phyloP scores from a whole-genome alignment of 2,329 filamentous ascomycete genomes.

The Fonsecaea erecta region DNA sequence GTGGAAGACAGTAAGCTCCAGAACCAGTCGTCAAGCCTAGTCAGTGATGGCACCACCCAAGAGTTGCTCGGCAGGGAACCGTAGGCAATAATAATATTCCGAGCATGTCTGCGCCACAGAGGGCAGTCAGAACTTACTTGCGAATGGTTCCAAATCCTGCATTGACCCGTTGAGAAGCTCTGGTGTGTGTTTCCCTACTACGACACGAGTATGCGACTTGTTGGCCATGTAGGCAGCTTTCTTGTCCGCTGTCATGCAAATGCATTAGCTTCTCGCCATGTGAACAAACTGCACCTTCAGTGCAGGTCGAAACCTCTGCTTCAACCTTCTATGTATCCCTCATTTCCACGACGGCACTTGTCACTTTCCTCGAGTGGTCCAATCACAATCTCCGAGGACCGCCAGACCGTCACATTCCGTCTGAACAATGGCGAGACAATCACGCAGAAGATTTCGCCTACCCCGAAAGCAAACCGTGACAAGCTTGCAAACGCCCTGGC shows the following conservation, averaged over 20 bases:
- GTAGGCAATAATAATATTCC: neutral
- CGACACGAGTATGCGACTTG: neutral
- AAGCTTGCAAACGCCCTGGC: constrained; percentile 22
- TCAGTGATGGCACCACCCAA: too few species aligned
- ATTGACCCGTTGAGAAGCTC: neutral
- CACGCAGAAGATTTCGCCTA: constrained; percentile 24
- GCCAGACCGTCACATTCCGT: constrained; percentile 22
- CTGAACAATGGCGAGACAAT: constrained; percentile 17
- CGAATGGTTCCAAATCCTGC: neutral
- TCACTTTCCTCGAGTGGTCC: constrained; percentile 17
- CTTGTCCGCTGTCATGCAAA: neutral
- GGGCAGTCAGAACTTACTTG: neutral
- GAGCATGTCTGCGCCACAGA: neutral
- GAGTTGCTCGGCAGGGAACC: neutral
- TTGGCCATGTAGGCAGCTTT: neutral
- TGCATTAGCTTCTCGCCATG: neutral
- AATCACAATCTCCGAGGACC: constrained; percentile 23
- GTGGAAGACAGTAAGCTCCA: neutral
- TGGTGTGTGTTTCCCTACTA: neutral
- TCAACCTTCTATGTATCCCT: neutral
- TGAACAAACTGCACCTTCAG: neutral
- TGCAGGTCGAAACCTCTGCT: neutral
- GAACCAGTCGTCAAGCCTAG: neutral
- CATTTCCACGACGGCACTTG: constrained; percentile 1
- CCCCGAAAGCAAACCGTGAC: constrained; percentile 26